Percentiles rank a stretch among this genome's conserved stretches.
phyloP scores from a whole-genome alignment of 139 green algal genomes.

The Limnomonas spitsbergensis region DNA sequence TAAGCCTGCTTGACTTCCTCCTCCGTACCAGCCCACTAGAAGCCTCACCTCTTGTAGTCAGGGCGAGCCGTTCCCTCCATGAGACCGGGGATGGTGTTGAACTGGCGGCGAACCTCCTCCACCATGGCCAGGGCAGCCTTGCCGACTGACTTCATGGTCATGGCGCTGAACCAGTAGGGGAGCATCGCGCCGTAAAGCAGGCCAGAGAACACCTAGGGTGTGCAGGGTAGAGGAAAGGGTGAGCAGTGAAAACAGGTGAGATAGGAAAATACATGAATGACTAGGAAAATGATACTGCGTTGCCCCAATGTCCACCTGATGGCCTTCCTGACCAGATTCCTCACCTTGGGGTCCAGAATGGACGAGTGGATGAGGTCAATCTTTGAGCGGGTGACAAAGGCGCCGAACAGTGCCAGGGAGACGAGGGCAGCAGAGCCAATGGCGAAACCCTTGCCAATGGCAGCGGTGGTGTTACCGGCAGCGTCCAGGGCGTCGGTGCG shows the following conservation, averaged over 20 bases:
- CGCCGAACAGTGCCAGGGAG: conserved; percentile 94
- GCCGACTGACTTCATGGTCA: conserved; percentile 98
- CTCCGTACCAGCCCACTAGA: too few relatives aligned
- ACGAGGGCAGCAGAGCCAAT: conserved; percentile 96
- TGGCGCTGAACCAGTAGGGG: conserved; percentile 60
- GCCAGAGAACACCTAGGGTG: conserved; percentile 85
- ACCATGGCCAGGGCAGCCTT: conserved; percentile 82
- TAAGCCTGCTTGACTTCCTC: too few relatives aligned
- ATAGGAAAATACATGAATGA: conserved; percentile 12
- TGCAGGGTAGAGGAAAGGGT: background rate
- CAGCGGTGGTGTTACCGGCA: conserved; percentile 97
- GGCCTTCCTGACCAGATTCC: background rate
- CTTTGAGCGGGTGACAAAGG: conserved; percentile 11
- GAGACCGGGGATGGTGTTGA: conserved; percentile 87
- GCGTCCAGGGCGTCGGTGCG: conserved; percentile 94
- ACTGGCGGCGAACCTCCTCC: conserved; percentile 81
- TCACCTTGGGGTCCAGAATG: conserved; percentile 85
- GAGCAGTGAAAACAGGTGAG: background rate
- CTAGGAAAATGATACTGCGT: too few relatives aligned
- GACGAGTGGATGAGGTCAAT: conserved; percentile 62
- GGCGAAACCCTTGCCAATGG: conserved; percentile 97
- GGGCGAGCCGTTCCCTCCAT: conserved; percentile 82
- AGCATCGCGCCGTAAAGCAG: conserved; percentile 62
- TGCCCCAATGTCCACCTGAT: too few relatives aligned
- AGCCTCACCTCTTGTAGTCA: conserved; percentile 13